Base-by-base conservation (phyloP, 352 stramenopile genomes). In the Pythium phragmitis region DNA sequence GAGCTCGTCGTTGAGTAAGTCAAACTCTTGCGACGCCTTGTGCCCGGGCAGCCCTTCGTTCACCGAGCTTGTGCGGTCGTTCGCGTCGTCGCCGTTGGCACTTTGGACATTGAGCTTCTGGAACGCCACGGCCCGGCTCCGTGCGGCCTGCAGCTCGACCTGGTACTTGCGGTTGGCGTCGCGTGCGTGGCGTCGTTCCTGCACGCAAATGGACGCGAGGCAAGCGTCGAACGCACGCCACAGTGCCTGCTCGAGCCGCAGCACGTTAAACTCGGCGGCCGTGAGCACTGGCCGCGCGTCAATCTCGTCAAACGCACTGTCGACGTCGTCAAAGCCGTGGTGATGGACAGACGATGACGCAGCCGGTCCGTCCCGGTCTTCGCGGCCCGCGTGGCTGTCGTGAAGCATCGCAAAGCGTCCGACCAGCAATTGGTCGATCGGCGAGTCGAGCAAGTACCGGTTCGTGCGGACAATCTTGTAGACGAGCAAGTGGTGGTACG, bases 191-290 rank as follows among this genome's bases (percentile, higher is more conserved):
- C 64, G 68, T 7, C 84, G 78, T 49, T 93, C 84, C 7, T 84
- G 70, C 9, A 84, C 63, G 36, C 85, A 81, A 21, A 93, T 81
- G 21, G 78, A 68, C 13, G 79, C 78, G 1, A 89, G 73, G 34
- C 82, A 91, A 0, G 80, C 84, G 55, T 93, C 84, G 63, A 93
- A 93, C 0, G 82, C 82, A 8, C 81, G 75, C 83, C 83, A 92
- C 9, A 92, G 65, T 4, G 82, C 82, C 36, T 91, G 82, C 48
- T 91, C 82, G 1, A 79, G 76, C 2, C 79, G 71, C 4, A 91
- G 47, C 1, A 75, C 67, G 17, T 62, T 83, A 46, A 85, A 76
- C 28, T 90, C 77, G 26, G 72, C 68, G 0, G 77, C 50, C 1
- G 65, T 80, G 42, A 90, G 75, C 39, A 67, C 60, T 0, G 56